Evolutionary conservation across 192 early-diverging fungal genomes (phyloP).

Genomic region (Backusella morwellensis): DNA sequence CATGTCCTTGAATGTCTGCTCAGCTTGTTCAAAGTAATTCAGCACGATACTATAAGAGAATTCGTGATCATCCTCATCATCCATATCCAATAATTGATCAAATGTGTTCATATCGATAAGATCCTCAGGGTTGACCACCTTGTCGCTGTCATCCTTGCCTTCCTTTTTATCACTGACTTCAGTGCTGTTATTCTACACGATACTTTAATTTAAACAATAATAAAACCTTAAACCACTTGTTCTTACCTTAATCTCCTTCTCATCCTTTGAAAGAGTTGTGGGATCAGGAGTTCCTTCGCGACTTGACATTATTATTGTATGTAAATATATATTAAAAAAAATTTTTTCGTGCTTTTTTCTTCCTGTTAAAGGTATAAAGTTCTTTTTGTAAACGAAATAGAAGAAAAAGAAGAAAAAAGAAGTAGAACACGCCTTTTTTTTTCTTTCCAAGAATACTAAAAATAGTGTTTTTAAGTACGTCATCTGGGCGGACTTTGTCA

Average conservation of each 20-base stretch:
- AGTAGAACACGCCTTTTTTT: neutral
- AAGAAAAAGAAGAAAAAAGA: neutral
- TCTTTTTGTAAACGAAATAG: neutral
- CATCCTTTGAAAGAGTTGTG: neutral
- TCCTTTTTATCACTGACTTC: neutral
- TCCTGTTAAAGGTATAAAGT: neutral
- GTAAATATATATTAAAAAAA: neutral
- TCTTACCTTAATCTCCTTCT: conserved; percentile 11
- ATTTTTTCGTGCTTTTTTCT: neutral
- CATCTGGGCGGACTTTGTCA: neutral
- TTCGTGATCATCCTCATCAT: conserved; percentile 82
- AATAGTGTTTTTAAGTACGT: neutral
- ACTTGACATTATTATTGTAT: neutral
- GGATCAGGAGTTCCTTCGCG: conserved; percentile 13
- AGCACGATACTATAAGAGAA: conserved; percentile 76
- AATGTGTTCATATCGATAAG: conserved; percentile 82
- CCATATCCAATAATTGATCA: conserved; percentile 90
- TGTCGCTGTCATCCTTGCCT: neutral
- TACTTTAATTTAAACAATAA: neutral
- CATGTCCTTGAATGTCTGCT: conserved; percentile 75
- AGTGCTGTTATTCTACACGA: neutral
- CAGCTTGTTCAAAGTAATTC: conserved; percentile 87
- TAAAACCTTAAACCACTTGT: neutral
- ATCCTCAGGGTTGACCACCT: conserved; percentile 38
- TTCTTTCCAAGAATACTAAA: neutral